These are phyloP conservation scores for Ceratobasidium sp. DNA, from an alignment of 1,284 basidiomycete species.

Conservation along the genomic window DNA sequence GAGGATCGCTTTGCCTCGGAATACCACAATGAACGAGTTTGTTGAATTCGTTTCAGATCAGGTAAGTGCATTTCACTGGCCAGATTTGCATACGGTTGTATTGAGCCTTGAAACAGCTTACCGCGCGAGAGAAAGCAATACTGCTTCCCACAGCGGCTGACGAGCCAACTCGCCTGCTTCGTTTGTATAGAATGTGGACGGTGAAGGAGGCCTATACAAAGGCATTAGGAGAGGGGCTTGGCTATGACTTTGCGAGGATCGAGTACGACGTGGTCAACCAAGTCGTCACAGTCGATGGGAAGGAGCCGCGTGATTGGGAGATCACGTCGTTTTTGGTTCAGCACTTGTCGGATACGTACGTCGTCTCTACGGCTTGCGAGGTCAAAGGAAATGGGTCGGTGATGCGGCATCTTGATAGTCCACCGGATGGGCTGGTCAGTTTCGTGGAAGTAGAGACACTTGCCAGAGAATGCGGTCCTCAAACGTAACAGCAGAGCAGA, in stretches of 20 bases:
- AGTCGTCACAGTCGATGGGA: constrained; percentile 24
- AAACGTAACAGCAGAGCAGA: not conserved
- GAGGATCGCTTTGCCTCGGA: constrained; percentile 70
- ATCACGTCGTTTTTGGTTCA: constrained; percentile 13
- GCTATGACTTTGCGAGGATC: constrained; percentile 78
- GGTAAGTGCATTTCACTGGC: constrained; percentile 56
- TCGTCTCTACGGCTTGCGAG: constrained; percentile 18
- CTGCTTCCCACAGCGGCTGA: constrained; percentile 60
- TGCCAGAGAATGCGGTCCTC: constrained; percentile 2
- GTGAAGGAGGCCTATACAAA: constrained; percentile 89
- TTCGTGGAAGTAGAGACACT: constrained; percentile 27
- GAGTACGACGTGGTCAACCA: constrained; percentile 65
- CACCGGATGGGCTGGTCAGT: constrained; percentile 19
- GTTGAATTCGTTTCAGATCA: constrained; percentile 72
- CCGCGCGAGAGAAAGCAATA: constrained; percentile 54
- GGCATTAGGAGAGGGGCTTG: constrained; percentile 80
- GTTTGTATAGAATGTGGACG: constrained; percentile 76
- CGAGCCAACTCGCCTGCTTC: constrained; percentile 57
- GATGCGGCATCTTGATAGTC: constrained; percentile 4
- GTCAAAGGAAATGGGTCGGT: not conserved
- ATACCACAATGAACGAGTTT: constrained; percentile 67
- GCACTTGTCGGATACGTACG: constrained; percentile 7
- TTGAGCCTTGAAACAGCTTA: not conserved
- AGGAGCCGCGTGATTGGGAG: constrained; percentile 15
- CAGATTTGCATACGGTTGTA: not conserved